Evolutionary conservation across 2,329 filamentous ascomycete species (phyloP).

Genomic region (Alternaria sp.): DNA sequence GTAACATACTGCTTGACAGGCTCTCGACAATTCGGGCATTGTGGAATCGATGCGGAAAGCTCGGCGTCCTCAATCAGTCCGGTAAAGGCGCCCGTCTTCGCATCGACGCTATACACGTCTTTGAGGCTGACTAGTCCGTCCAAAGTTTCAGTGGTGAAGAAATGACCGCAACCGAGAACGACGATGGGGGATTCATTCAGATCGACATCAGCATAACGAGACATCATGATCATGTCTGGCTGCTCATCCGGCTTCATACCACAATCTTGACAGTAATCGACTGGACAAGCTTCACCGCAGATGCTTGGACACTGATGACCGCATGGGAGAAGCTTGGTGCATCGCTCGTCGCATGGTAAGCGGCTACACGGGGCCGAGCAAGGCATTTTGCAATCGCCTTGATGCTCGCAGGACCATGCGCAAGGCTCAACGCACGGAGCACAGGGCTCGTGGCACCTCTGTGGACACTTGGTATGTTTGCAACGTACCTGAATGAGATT

Average conservation of each 20-base stretch:
- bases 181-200: slow-evolving; percentile 37
- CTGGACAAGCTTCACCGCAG: slow-evolving; percentile 39
- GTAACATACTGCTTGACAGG: slow-evolving; percentile 44
- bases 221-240: slow-evolving; percentile 36
- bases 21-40: slow-evolving; percentile 43
- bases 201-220: slow-evolving; percentile 35
- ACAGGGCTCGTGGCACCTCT: slow-evolving; percentile 41
- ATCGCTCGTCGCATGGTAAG: slow-evolving; percentile 40
- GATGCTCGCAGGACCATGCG: slow-evolving; percentile 44
- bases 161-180: slow-evolving; percentile 37
- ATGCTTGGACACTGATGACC: slow-evolving; percentile 43
- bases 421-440: slow-evolving; percentile 45
- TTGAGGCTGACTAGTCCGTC: slow-evolving; percentile 38
- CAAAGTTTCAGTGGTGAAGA: slow-evolving; percentile 40
- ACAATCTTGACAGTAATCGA: slow-evolving; percentile 32
- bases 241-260: slow-evolving; percentile 19
- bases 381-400: slow-evolving; percentile 41
- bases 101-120: slow-evolving; percentile 27
- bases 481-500: slow-evolving; percentile 30
- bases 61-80: slow-evolving; percentile 33
- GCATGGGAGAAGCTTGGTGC: slow-evolving; percentile 32
- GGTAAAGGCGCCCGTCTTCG: slow-evolving; percentile 22
- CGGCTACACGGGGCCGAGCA: slow-evolving; percentile 44
- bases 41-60: slow-evolving; percentile 32
- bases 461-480: slow-evolving; percentile 33